A percentile compares a stretch with the other conserved stretches of the same genome.
These are phyloP conservation scores for Phytophthora quininea DNA, from an alignment of 352 stramenopile species.

Conservation along the genomic window DNA sequence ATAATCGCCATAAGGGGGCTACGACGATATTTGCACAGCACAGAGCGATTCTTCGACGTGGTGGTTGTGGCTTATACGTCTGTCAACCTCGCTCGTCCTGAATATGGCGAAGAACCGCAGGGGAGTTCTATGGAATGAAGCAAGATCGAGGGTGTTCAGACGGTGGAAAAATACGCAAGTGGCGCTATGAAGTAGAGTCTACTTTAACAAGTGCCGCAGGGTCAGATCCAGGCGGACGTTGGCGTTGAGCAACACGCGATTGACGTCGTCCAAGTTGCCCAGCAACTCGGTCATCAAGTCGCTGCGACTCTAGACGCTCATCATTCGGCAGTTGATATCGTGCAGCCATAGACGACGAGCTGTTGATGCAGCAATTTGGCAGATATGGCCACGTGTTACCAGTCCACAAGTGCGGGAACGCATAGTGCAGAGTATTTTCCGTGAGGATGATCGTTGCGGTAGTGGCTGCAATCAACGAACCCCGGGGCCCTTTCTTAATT, in stretches of 20 bases:
- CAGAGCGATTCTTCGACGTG: conserved; percentile 72
- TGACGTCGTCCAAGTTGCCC: conserved; percentile 19
- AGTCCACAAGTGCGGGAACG: neutral
- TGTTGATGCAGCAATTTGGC: no score
- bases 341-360: neutral
- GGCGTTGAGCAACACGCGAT: conserved; percentile 17
- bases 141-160: neutral
- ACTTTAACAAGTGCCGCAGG: no score
- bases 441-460: neutral
- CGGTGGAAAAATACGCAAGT: neutral
- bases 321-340: conserved; percentile 3
- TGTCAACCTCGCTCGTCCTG: conserved; percentile 61
- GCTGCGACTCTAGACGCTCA: conserved; percentile 14
- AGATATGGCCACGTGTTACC: neutral
- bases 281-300: conserved; percentile 23
- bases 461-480: neutral
- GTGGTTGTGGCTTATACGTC: conserved; percentile 73
- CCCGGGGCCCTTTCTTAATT: neutral
- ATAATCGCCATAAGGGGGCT: conserved; percentile 64
- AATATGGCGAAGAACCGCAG: conserved; percentile 34
- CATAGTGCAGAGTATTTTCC: neutral
- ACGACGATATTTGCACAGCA: conserved; percentile 53
- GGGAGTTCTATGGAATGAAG: no score
- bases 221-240: conserved; percentile 1
- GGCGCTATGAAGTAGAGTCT: no score